Percentiles rank a stretch among this genome's conserved stretches.
phyloP scores from a whole-genome alignment of 225 moss, liverwort and hornwort species.

The Straminergon stramineum region DNA sequence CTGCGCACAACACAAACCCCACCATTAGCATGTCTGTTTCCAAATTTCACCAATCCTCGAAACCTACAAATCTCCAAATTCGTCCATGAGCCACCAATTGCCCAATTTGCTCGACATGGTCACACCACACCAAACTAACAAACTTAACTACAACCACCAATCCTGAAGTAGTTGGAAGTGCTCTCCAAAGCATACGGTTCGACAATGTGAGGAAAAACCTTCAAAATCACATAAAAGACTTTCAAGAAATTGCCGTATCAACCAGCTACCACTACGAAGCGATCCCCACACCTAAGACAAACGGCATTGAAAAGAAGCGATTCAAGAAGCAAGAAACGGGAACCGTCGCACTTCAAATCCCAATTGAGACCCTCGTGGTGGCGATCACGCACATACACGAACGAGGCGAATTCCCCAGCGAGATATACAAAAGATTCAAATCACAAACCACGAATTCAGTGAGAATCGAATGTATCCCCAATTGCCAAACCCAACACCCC shows the following conservation, averaged over 20 bases:
- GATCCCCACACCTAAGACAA: background rate
- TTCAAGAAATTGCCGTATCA: background rate
- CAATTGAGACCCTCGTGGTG: background rate
- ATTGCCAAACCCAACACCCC: background rate
- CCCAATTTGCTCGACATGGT: background rate
- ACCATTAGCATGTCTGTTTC: background rate
- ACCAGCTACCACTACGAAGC: no score
- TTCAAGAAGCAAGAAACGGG: background rate
- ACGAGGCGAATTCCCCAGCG: background rate
- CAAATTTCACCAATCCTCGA: background rate
- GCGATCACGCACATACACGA: no score
- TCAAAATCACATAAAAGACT: background rate
- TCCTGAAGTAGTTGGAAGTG: background rate
- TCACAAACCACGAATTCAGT: background rate
- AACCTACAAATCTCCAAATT: background rate
- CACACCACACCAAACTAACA: background rate
- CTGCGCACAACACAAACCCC: constrained; percentile 15
- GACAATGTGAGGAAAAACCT: background rate
- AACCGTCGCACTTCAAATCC: background rate
- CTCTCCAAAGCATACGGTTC: background rate
- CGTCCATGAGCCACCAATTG: background rate
- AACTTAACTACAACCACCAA: background rate
- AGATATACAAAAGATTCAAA: background rate
- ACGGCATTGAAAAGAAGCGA: background rate
- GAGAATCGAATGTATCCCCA: background rate